A percentile compares a stretch with the other conserved stretches of the same genome.
These are phyloP conservation scores for Nicotiana rustica DNA, from an alignment of 305 asterid genomes.

Conservation along the genomic window DNA sequence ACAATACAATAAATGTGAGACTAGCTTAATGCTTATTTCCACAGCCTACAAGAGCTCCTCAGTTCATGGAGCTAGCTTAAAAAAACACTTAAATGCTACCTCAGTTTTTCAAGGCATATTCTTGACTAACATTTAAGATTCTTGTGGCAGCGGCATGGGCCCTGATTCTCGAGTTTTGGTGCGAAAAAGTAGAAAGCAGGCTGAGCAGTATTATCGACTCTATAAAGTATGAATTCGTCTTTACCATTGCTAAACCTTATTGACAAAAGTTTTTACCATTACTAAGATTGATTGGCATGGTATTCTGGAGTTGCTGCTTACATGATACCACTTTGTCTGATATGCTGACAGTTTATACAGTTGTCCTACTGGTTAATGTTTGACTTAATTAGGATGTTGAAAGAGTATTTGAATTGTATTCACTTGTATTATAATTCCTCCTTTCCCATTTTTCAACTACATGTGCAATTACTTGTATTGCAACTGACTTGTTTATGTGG, in stretches of 20 bases:
- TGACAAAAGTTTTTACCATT: not conserved
- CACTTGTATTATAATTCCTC: not conserved
- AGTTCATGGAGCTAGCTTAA: constrained; percentile 11
- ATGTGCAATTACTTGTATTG: not conserved
- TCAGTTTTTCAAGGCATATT: not conserved
- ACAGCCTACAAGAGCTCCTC: not conserved
- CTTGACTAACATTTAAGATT: constrained; percentile 30
- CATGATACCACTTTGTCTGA: constrained; percentile 13
- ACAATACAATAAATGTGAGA: too few relatives aligned
- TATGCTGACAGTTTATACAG: not conserved
- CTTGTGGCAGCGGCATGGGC: constrained; percentile 92
- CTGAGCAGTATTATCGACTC: constrained; percentile 89
- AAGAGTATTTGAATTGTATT: not conserved
- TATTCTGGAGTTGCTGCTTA: constrained; percentile 8
- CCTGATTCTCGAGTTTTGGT: constrained; percentile 99
- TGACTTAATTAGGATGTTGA: not conserved
- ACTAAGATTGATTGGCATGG: not conserved
- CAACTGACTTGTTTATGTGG: not conserved
- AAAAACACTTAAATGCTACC: not conserved
- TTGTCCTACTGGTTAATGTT: not conserved
- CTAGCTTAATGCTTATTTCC: constrained; percentile 1
- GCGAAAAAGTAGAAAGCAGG: constrained; percentile 96
- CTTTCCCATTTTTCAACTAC: not conserved
- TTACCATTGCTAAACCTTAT: not conserved
- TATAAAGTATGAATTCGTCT: constrained; percentile 65